Conservation (phyloP, 225 moss, liverwort and hornwort genomes). For the Anthoceros angustus region DNA sequence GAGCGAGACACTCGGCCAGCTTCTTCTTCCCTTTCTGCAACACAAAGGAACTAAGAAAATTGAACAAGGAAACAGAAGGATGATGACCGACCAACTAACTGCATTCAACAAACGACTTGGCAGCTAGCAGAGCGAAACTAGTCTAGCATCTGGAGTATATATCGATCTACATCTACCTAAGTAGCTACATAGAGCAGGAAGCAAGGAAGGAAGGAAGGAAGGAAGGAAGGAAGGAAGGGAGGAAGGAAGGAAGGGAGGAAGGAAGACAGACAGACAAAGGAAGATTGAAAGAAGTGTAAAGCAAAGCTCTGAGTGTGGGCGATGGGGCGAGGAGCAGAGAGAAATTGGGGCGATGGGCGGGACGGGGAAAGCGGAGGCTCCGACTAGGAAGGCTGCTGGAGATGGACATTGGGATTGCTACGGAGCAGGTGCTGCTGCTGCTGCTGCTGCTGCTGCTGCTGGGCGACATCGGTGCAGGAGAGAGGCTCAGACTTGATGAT, state of each 20-base stretch:
- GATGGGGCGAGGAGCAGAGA: not conserved
- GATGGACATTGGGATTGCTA: not conserved
- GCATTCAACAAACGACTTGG: not conserved
- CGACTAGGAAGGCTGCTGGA: not conserved
- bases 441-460: not conserved
- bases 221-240: not conserved
- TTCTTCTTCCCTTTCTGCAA: conserved; percentile 3
- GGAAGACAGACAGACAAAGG: not conserved
- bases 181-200: not conserved
- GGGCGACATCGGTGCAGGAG: not conserved
- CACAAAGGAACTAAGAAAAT: conserved; percentile 2
- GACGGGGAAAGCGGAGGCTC: not conserved
- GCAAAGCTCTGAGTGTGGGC: not conserved
- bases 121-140: not conserved
- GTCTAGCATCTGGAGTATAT: not conserved
- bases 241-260: not conserved
- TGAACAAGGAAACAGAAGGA: not conserved
- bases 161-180: not conserved
- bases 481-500: conserved; percentile 26
- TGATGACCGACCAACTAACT: conserved; percentile 1
- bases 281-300: not conserved
- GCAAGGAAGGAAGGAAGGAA: not conserved
- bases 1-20: conserved; percentile 1
- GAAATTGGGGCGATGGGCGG: not conserved
- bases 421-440: not conserved